A percentile compares a stretch with the other conserved stretches of the same genome.
phyloP scores from a whole-genome alignment of 1,284 basidiomycete genomes.

The Ceraceosorus guamensis region DNA sequence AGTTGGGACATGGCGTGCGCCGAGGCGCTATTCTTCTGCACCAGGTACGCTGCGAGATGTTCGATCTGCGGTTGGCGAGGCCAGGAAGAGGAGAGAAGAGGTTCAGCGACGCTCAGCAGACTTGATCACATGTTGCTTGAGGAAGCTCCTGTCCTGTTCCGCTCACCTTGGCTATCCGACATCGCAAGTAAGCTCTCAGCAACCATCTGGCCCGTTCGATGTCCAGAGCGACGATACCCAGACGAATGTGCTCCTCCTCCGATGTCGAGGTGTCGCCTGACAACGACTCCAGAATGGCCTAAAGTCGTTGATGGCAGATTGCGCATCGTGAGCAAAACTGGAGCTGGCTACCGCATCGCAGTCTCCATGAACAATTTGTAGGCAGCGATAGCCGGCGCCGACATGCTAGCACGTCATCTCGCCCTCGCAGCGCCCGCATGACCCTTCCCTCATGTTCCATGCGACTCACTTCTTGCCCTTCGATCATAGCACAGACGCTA shows the following conservation, averaged over 20 bases:
- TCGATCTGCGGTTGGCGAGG: slow-evolving; percentile 21
- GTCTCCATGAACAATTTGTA: not conserved
- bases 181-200: slow-evolving; percentile 29
- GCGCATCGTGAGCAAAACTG: not conserved
- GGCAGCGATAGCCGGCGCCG: not conserved
- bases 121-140: not conserved
- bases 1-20: not conserved
- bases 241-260: slow-evolving; percentile 44
- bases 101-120: not conserved
- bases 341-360: not conserved
- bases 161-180: slow-evolving; percentile 25
- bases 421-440: too few species aligned
- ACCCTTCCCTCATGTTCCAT: not conserved
- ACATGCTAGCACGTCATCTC: not conserved
- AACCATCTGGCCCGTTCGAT: slow-evolving; percentile 42
- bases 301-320: not conserved
- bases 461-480: slow-evolving; percentile 13
- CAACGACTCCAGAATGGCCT: slow-evolving; percentile 7
- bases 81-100: not conserved
- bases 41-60: slow-evolving; percentile 21
- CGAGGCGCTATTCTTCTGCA: not conserved
- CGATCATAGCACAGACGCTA: slow-evolving; percentile 10
- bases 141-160: not conserved
- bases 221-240: slow-evolving; percentile 44
- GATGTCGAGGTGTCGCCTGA: slow-evolving; percentile 6